Evolutionary conservation across 352 stramenopile genomes (phyloP), one percentile per base, ranked within the genome.

Genomic region (Pythium utonaiense): DNA sequence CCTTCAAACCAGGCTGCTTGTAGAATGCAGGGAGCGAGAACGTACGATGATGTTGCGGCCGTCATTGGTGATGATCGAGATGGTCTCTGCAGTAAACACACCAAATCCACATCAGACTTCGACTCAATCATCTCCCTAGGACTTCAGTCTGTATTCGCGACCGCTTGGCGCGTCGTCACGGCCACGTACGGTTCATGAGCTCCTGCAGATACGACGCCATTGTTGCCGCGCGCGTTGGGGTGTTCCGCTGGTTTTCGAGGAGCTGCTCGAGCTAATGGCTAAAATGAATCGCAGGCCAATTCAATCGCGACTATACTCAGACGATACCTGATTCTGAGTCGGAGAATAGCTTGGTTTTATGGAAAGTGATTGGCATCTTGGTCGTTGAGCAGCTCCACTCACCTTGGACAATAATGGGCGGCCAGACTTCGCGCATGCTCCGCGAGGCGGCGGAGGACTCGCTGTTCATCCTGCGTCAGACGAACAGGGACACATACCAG

Each of bases 31-130:
- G n/a, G n/a, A n/a, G n/a, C n/a, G n/a, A n/a, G 9, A 17, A 74
- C 81, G 54, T 76, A 95, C 92, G 60, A 97, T 89, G 68, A 97
- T 97, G 69, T 97, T 96, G 62, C 90, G 83, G n/a, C 91, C 91
- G 66, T 98, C 91, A 60, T 97, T 97, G 8, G 91, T 97, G 67
- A 97, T 96, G 27, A 98, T 83, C 13, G 86, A 97, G 62, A 98
- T 91, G 45, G 79, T 95, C 38, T 91, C 85, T 95, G 68, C 6
- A 48, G 24, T 16, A 40, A 30, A 14, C 21, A 45, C 17, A 28
- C 2, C 25, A 54, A 34, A 60, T 27, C 1, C 6, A 47, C 17
- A 47, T 19, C 19, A 19, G 21, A 25, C n/a, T 14, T 47, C 7
- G 25, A 17, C 16, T 47, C 40, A 25, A n/a, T 47, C 4, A 24